phyloP scores from a whole-genome alignment of 176 grass and related monocot genomes.

The Bolboschoenus planiculmis region DNA sequence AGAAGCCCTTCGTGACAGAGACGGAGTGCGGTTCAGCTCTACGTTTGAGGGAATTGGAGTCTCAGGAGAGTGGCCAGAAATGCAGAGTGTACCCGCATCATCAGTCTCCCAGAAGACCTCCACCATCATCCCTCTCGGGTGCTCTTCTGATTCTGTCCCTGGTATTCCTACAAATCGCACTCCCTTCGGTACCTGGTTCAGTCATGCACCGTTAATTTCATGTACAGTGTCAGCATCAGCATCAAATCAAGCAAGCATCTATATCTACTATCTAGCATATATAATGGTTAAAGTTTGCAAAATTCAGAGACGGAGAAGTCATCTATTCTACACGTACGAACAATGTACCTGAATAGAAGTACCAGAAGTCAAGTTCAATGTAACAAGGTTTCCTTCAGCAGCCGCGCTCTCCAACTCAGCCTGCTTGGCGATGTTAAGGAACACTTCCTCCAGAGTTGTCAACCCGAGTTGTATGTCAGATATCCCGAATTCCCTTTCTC shows the following conservation, averaged over 20 bases:
- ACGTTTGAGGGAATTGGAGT: constrained; percentile 45
- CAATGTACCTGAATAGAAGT: constrained; percentile 65
- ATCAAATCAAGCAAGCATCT: neutral
- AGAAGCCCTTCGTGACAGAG: constrained; percentile 40
- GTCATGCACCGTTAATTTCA: neutral
- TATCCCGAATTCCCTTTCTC: constrained; percentile 74
- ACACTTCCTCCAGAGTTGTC: constrained; percentile 92
- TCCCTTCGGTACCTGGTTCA: constrained; percentile 74
- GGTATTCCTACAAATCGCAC: constrained; percentile 82
- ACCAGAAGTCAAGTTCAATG: constrained; percentile 61
- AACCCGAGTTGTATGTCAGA: constrained; percentile 91
- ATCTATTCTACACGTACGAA: neutral
- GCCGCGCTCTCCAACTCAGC: constrained; percentile 81
- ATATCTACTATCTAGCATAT: neutral
- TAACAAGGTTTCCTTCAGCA: constrained; percentile 66
- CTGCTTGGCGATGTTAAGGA: constrained; percentile 88
- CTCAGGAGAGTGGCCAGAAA: constrained; percentile 65
- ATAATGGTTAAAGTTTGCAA: neutral
- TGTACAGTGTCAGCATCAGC: neutral
- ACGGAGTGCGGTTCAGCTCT: constrained; percentile 34
- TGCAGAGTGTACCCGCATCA: constrained; percentile 68
- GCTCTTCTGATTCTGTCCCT: constrained; percentile 62
- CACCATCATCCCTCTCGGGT: constrained; percentile 87
- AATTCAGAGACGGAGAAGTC: neutral
- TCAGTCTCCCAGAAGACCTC: constrained; percentile 96